Evolutionary conservation across 176 grass and related monocot species (phyloP).

Genomic region (Oropetium thomaeum): DNA sequence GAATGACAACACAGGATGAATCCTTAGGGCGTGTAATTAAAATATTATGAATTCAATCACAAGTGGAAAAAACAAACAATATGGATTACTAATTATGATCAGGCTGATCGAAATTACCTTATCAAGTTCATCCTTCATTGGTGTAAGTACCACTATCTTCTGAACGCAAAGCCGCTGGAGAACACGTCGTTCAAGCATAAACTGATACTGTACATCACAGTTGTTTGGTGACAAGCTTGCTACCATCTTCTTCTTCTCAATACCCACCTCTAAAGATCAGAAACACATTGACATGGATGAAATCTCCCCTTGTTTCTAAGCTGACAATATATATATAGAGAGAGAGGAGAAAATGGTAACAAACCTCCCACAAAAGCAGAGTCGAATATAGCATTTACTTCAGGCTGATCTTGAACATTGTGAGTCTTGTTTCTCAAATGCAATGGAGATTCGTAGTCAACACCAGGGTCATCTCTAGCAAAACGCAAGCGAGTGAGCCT

Average conservation of each 20-base stretch:
- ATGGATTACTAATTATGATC: neutral
- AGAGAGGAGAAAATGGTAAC: neutral
- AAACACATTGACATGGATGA: slow-evolving; percentile 22
- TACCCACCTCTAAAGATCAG: slow-evolving; percentile 38
- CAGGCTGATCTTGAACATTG: slow-evolving; percentile 25
- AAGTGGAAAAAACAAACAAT: neutral
- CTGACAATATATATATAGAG: neutral
- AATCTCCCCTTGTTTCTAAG: neutral
- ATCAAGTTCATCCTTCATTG: slow-evolving; percentile 31
- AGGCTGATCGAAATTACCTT: slow-evolving; percentile 27
- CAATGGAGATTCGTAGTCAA: slow-evolving; percentile 2
- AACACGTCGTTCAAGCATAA: slow-evolving; percentile 51
- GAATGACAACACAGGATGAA: neutral
- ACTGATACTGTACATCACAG: slow-evolving; percentile 45
- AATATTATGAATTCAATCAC: neutral
- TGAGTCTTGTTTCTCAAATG: slow-evolving; percentile 24
- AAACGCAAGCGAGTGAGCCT: slow-evolving; percentile 23
- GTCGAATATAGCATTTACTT: slow-evolving; percentile 12
- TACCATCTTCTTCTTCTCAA: slow-evolving; percentile 50
- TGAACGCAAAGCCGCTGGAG: slow-evolving; percentile 47
- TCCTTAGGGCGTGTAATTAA: neutral
- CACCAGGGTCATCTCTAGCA: slow-evolving; percentile 27
- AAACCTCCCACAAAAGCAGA: slow-evolving; percentile 51
- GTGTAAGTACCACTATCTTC: slow-evolving; percentile 44
- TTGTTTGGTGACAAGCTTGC: slow-evolving; percentile 35